Percentiles rank a stretch among this genome's conserved stretches.
Conservation (phyloP, 108 stramenopile species). For the Nannochloropsis gaditana region DNA sequence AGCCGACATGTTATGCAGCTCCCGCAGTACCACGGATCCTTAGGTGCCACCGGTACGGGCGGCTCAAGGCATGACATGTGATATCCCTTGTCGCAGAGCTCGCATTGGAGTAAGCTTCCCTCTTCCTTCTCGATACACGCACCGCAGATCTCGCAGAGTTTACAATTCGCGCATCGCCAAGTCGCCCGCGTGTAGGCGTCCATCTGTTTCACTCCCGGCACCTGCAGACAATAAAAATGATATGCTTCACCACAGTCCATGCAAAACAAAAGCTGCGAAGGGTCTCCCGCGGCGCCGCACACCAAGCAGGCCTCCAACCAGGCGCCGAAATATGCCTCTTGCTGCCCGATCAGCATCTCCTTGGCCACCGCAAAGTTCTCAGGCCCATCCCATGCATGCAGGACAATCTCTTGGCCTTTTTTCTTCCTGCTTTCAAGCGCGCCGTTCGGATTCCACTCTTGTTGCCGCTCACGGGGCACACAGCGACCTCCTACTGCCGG, state of each 20-base stretch:
- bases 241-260: constrained; percentile 81
- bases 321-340: constrained; percentile 1
- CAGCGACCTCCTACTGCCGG: not conserved
- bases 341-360: not conserved
- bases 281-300: constrained; percentile 25
- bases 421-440: not conserved
- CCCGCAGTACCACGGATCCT: constrained; percentile 66
- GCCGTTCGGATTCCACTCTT: not conserved
- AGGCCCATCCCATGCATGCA: not conserved
- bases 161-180: constrained; percentile 86
- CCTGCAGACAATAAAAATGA: constrained; percentile 70
- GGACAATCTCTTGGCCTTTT: not conserved
- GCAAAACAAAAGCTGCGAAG: constrained; percentile 63
- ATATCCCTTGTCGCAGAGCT: constrained; percentile 74
- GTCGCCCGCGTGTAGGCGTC: constrained; percentile 57
- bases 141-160: constrained; percentile 70
- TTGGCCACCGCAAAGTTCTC: not conserved
- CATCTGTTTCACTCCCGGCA: constrained; percentile 66
- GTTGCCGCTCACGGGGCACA: not conserved
- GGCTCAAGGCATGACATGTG: constrained; percentile 66
- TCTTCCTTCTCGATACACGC: constrained; percentile 60
- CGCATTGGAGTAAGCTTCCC: constrained; percentile 67
- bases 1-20: constrained; percentile 61
- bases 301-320: constrained; percentile 25
- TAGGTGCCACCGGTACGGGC: constrained; percentile 58